Percentiles rank a stretch among this genome's conserved stretches.
Conservation (phyloP, 2,329 filamentous ascomycete species). For the Coniochaeta sp. region DNA sequence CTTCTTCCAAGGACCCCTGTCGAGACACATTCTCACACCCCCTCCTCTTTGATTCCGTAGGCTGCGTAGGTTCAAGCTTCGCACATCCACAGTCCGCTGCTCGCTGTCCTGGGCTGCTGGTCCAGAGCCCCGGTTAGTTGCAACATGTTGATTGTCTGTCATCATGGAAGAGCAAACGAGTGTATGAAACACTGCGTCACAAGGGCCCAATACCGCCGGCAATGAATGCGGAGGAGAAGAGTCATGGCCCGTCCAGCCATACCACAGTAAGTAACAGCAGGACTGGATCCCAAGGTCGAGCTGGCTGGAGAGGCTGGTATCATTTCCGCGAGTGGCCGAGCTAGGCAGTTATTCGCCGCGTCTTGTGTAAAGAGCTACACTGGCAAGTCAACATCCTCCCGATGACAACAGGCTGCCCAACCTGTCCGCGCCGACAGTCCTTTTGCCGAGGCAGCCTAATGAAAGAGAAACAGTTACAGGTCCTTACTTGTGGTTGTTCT, state of each 20-base stretch:
- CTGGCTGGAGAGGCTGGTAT: not conserved
- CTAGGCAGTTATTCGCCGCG: not conserved
- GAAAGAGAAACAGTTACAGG: not conserved
- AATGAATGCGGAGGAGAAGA: not conserved
- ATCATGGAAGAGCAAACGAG: not conserved
- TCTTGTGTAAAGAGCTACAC: not conserved
- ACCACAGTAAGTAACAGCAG: too few relatives aligned
- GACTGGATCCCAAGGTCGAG: too few relatives aligned
- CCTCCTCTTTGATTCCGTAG: constrained; percentile 3
- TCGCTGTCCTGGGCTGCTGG: not conserved
- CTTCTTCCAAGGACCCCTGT: constrained; percentile 5
- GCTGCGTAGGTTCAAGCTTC: not conserved
- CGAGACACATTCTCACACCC: not conserved
- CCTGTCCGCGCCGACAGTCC: not conserved
- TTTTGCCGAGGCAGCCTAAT: not conserved
- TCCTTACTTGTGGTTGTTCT: not conserved
- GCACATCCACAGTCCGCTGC: not conserved
- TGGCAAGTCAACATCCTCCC: not conserved
- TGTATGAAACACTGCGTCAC: not conserved
- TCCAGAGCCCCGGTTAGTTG: not conserved
- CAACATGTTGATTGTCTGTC: not conserved
- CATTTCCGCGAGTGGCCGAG: not conserved
- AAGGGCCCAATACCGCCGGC: not conserved
- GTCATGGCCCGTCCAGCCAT: not conserved
- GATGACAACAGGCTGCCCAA: not conserved